Evolutionary conservation across 306 rosid genomes (phyloP), one percentile per base, ranked within the genome.

Genomic region (Lagenaria siceraria): DNA sequence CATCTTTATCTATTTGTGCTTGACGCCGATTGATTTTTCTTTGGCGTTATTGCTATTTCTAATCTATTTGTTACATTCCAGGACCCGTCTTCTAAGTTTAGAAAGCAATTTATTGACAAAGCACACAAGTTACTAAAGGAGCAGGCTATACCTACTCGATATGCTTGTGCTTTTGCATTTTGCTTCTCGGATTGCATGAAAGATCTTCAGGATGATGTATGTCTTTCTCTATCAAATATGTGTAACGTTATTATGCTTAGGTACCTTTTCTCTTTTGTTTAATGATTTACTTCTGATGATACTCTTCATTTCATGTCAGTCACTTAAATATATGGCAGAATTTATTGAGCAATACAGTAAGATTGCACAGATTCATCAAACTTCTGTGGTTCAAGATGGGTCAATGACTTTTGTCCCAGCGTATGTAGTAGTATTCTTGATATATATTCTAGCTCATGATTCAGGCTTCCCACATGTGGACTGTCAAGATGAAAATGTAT

Each of bases 131-230:
- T 95, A 80, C 78, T 95, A 84, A 90, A 87, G 91, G 89, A 88
- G 87, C 91, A 68, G 79, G 91, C 82, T 60, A 83, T 95, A 74
- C 96, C 98, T 75, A 88, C 78, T 79, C 91, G 96, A 80, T 95
- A 87, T 85, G 93, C 97, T 27, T 89, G 98, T 81, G 92, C 91
- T 79, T 92, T 89, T 84, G 88, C 97, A 81, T 74, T 95, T 85
- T 91, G 86, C 61, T 69, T 81, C 77, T 84, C 85, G 46, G 88
- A 89, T 80, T 66, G 81, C 84, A 78, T 48, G 15, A 84, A 79
- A 58, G 92, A 90, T 81, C 79, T 90, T 66, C 89, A 77, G 77
- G 86, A 81, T 76, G 84, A 79, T 79, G 98, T 95, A 90, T 79
- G 86, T 75, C 74, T 48, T 15, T 76, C 27, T 80, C 78, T 75